Evolutionary conservation across 169 alveolate species (phyloP), one percentile per base, ranked within the genome.

Genomic region (Eimeria acervulina): DNA sequence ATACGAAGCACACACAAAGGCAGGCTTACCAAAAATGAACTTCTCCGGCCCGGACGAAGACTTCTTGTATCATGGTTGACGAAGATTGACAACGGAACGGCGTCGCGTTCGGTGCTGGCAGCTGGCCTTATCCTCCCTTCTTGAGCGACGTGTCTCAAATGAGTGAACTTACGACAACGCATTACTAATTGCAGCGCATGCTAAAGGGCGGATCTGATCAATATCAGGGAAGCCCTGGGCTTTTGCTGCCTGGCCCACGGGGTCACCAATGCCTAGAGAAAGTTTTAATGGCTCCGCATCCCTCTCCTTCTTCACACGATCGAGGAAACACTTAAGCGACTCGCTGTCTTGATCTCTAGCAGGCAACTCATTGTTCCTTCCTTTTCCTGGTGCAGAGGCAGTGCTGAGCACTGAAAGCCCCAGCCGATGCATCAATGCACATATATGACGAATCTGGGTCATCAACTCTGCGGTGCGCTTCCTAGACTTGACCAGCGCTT

Each of bases 401-500:
- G 96, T 92, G 76, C 80, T 51, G 68, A 92, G 96, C 51, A 92
- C 92, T 33, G 96, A 92, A 31, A 92, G 93, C 5, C 96, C 96
- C 85, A 92, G 66, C 23, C 88, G 88, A 59, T 92, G 88, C 92
- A 92, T 44, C 8, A 92, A 33, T 31, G 92, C 91, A 44, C 92
- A 76, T 33, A 61, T 59, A 74, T 92, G 89, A n/a, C 96, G 96
- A 26, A 84, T 42, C 72, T 92, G 96, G 40, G 47, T 28, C 28
- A n/a, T 55, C 85, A 92, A 47, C 52, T 92, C 96, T 13, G 88
- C 70, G 59, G 68, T 84, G 38, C 96, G 96, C 40, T 92, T 68
- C 85, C 59, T 83, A 31, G 78, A 63, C 55, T 92, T 92, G 59
- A 33, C 89, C 36, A 80, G 85, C 5, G 96, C 90, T 36, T 92